Conservation (phyloP, 805 yeast species). For the Metschnikowia cubensis region DNA sequence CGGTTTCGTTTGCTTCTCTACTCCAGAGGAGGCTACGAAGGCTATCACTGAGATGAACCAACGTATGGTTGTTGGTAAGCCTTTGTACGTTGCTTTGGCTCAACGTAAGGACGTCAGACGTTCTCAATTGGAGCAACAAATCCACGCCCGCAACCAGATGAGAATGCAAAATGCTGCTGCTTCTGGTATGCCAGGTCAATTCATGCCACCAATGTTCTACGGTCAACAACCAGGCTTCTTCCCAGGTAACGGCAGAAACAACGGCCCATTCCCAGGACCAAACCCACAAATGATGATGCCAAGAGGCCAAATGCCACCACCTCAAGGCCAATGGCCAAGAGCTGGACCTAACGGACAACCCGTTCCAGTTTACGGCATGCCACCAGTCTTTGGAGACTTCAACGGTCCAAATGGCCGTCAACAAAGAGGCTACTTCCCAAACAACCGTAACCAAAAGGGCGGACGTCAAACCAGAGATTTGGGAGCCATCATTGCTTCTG, state of each 20-base stretch:
- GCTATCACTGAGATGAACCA: conserved; percentile 99
- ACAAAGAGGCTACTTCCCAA: conserved; percentile 56
- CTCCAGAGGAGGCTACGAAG: conserved; percentile 98
- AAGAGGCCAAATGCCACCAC: conserved; percentile 65
- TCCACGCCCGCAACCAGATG: conserved; percentile 96
- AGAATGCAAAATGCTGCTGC: conserved; percentile 97
- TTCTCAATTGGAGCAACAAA: conserved; percentile 94
- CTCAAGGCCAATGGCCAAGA: conserved; percentile 67
- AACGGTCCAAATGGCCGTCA: conserved; percentile 43
- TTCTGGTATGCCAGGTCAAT: conserved; percentile 79
- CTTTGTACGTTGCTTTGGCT: conserved; percentile 96
- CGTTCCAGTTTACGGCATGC: conserved; percentile 76
- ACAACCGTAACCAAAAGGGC: conserved; percentile 42
- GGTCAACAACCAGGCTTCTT: conserved; percentile 81
- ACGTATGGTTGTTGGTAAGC: conserved; percentile 91
- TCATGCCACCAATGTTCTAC: conserved; percentile 82
- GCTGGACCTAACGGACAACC: conserved; percentile 85
- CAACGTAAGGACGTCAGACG: conserved; percentile 98
- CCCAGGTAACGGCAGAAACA: conserved; percentile 76
- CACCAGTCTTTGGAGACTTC: conserved; percentile 67
- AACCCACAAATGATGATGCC: conserved; percentile 75
- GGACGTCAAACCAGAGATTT: conserved; percentile 46
- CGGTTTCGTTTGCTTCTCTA: conserved; percentile 96
- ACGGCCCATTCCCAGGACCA: conserved; percentile 70
- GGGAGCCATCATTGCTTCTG: conserved; percentile 57